These are phyloP conservation scores for Cyathus olla DNA, from an alignment of 1,284 basidiomycete genomes.

Conservation along the genomic window DNA sequence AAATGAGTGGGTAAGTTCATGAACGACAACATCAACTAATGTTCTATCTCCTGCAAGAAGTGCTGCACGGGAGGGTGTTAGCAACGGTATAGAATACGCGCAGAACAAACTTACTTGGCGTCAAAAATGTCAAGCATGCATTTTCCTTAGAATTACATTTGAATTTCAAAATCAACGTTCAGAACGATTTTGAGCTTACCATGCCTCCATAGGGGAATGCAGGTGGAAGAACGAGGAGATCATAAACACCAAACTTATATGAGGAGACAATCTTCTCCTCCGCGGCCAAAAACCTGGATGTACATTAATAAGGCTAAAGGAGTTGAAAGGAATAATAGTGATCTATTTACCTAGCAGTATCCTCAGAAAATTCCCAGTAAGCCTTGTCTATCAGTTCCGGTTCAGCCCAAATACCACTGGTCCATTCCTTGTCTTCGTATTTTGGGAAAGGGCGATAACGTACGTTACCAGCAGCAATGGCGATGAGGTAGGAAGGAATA, in stretches of 20 bases:
- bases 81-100: no score
- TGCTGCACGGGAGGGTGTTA: constrained; percentile 51
- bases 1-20: constrained; percentile 85
- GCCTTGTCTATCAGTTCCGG: constrained; percentile 85
- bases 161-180: background rate
- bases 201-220: constrained; percentile 95
- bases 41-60: constrained; percentile 87
- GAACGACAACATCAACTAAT: constrained; percentile 89
- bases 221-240: constrained; percentile 92
- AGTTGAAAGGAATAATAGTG: background rate
- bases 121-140: constrained; percentile 88
- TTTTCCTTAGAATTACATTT: constrained; percentile 68
- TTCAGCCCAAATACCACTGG: constrained; percentile 90
- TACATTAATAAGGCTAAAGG: background rate
- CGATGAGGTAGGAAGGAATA: constrained; percentile 90
- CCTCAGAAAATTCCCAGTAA: constrained; percentile 91
- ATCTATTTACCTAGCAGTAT: constrained; percentile 74
- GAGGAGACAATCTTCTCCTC: constrained; percentile 83
- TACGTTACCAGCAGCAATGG: constrained; percentile 88
- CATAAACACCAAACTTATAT: constrained; percentile 93
- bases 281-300: constrained; percentile 73
- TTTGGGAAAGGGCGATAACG: constrained; percentile 77
- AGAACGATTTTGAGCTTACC: constrained; percentile 54
- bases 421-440: constrained; percentile 77
- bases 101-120: constrained; percentile 70